phyloP scores from a whole-genome alignment of 306 rosid genomes.

The Alnus rubra region DNA sequence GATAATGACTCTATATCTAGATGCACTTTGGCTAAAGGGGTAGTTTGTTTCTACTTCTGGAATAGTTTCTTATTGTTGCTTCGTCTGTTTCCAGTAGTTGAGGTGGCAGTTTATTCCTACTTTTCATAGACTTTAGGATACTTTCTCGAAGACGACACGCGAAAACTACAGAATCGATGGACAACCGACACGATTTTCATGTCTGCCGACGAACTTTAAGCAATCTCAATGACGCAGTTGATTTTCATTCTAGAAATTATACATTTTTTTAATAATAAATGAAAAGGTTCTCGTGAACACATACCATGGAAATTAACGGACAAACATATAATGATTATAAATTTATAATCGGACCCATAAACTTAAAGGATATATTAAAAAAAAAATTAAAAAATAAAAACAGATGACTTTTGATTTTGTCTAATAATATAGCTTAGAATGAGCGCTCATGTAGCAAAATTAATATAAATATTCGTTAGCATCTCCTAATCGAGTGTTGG shows the following conservation, averaged over 20 bases:
- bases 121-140: slow-evolving; percentile 12
- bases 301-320: neutral
- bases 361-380: too few relatives aligned
- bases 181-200: slow-evolving; percentile 40
- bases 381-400: neutral
- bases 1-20: slow-evolving; percentile 3
- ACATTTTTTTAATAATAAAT: neutral
- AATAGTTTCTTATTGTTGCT: slow-evolving; percentile 36
- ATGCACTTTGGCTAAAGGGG: neutral
- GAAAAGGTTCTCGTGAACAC: neutral
- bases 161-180: slow-evolving; percentile 47
- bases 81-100: slow-evolving; percentile 57
- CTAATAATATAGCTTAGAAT: neutral
- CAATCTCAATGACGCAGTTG: slow-evolving; percentile 5
- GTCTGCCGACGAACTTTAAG: neutral
- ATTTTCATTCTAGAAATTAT: slow-evolving; percentile 6
- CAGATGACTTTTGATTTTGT: neutral
- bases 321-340: neutral
- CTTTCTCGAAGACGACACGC: slow-evolving; percentile 37
- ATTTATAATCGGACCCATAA: too few relatives aligned
- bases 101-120: slow-evolving; percentile 37
- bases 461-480: neutral
- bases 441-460: neutral
- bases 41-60: neutral
- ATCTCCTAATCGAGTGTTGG: neutral